Evolutionary conservation across 805 yeast species (phyloP).

Genomic region (Ogataea corticis): DNA sequence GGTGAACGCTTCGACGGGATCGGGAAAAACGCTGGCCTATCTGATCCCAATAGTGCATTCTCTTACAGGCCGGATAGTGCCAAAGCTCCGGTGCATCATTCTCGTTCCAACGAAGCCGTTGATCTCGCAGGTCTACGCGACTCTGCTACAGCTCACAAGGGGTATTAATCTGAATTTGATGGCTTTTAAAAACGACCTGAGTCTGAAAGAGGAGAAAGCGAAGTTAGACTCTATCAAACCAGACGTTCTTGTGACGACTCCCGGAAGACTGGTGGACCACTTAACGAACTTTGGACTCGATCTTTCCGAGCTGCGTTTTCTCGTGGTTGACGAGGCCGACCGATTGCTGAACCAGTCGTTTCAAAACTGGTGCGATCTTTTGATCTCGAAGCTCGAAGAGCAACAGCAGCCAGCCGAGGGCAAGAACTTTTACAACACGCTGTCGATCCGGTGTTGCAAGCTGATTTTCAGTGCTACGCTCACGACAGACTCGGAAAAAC

Average conservation of each 20-base stretch:
- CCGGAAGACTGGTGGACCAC: constrained; percentile 84
- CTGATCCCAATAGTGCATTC: constrained; percentile 78
- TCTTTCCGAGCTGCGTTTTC: constrained; percentile 54
- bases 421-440: constrained; percentile 32
- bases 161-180: constrained; percentile 70
- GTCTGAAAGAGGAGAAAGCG: constrained; percentile 61
- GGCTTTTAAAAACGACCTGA: constrained; percentile 54
- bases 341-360: constrained; percentile 81
- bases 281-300: constrained; percentile 43
- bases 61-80: constrained; percentile 62
- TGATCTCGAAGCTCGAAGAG: constrained; percentile 42
- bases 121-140: constrained; percentile 74
- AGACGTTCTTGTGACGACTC: constrained; percentile 70
- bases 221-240: constrained; percentile 49
- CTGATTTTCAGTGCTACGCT: constrained; percentile 90
- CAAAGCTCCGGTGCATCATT: constrained; percentile 71
- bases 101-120: constrained; percentile 90
- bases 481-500: constrained; percentile 87
- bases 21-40: constrained; percentile 93
- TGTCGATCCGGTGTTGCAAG: constrained; percentile 49
- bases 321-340: constrained; percentile 83
- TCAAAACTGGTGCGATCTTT: constrained; percentile 83
- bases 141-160: constrained; percentile 56
- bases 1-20: constrained; percentile 94
- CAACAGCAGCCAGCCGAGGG: constrained; percentile 31